Base-by-base conservation (phyloP, 1,284 basidiomycete genomes). In the Ceratobasidium sp. region DNA sequence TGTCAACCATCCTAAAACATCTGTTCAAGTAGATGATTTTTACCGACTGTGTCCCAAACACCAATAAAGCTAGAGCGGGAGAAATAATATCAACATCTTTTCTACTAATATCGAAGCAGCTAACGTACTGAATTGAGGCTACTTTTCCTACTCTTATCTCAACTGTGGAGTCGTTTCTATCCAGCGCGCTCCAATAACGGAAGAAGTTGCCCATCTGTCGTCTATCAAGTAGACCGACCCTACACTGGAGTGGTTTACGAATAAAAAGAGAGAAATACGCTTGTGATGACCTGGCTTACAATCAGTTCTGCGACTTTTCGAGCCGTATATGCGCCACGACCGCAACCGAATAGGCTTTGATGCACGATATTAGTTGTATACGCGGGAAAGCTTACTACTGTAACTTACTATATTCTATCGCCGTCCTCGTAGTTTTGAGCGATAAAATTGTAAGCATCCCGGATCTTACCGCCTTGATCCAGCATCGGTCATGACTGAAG, bases 261-360 rank as follows among this genome's bases (percentile, higher is more conserved):
- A 49, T 18, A 33, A 33, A 15, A 15, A 33, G 13, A 78, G 75
- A 55, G 4, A 23, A 26, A 28, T 2, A 33, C 20, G 6, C 20
- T n/a, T 10, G 58, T 2, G 28, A 28, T 7, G 39, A 78, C 18
- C 40, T 12, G 10, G 44, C 77, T 39, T 55, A 79, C 79, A 53
- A 79, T 79, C 23, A 79, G 64, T 15, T 53, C 72, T 7, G 79
- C 79, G 26, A 79, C 79, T 49, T 78, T 79, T n/a, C 79, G 77
- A 33, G 77, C 79, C 26, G 79, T 79, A 72, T 79, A 79, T 66
- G 79, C 79, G 40, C 79, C 79, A 15, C 77, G 69, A 55, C 71
- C 75, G 46, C 75, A 78, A 2, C 77, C 77, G 39, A 78, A 78
- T 28, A 78, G 42, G 40, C 70, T 75, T n/a, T 15, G 18, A 26